Evolutionary conservation across 148 eudicot species (phyloP), one percentile per base, ranked within the genome.

Genomic region (Limonium bicolor): DNA sequence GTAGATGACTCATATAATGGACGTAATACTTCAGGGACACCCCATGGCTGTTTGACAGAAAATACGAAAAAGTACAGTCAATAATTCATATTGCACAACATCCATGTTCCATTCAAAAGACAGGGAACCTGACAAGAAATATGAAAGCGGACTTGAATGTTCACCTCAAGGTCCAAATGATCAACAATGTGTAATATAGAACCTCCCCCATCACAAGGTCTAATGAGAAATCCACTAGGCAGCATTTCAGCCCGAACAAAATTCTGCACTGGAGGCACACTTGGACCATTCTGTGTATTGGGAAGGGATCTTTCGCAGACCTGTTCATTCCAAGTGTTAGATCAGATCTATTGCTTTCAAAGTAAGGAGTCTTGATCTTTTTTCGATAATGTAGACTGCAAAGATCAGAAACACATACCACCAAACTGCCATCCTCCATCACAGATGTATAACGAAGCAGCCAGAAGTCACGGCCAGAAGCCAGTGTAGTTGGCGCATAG

Each of bases 401-500:
- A n/a, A n/a, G n/a, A n/a, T n/a, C n/a, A n/a, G n/a, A 40, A 30
- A 15, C 20, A 31, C 75, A 32, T 64, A 84, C 97, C 87, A 90
- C 97, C 40, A 90, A 64, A 56, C 95, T 84, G 37, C 97, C 95
- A 69, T 84, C 97, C 48, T 90, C 97, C 87, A 78, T 80, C 23
- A 80, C 71, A 41, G 95, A 74, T 53, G 95, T 84, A 70, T 80
- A 88, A 51, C 97, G 84, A 22, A 90, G 62, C 71, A 90, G 59
- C 82, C 84, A 90, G 68, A 90, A 90, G 61, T 90, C 95, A 47
- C 97, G 97, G 61, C 84, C 93, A 46, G 97, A 82, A 7, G 95
- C 95, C 77, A 84, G 65, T 23, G 97, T 90, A 42, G 97, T 90
- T 4, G 95, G 95, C 39, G 97, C 97, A 68, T 90, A 90, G 52